Evolutionary conservation across 805 yeast species (phyloP), one percentile per base, ranked within the genome.

Genomic region (Ogataea angusta): DNA sequence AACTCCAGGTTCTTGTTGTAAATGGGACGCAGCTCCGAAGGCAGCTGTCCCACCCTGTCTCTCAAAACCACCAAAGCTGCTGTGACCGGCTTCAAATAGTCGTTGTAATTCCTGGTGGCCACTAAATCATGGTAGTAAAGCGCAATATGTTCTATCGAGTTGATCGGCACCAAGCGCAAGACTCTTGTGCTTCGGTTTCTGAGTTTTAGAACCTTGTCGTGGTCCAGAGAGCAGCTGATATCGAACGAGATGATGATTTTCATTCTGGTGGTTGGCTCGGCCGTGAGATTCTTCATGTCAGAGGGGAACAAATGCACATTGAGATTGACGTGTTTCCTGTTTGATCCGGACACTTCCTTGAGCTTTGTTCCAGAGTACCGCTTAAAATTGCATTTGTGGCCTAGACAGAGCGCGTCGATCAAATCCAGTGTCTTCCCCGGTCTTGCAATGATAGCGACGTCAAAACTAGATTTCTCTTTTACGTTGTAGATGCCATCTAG

Each of bases 91-190:
- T 78, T 82, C 31, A 88, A 66, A 49, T 76, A 76, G 17, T 70
- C 68, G 23, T 66, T 57, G 24, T 67, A 62, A 51, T 61, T 51
- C 64, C 66, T 54, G 14, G 53, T 46, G 26, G 51, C 46, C 10
- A 54, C 48, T 38, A 55, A 36, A 48, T 64, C 43, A 44, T 59
- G 56, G 67, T 79, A 74, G 52, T 72, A 66, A 43, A 73, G 54
- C 46, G 78, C 76, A 47, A 88, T 80, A 58, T 91, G 98, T 52
- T 91, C 96, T 18, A 87, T 78, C 3, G 95, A 82, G 53, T 86
- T 82, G 43, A 82, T 75, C 2, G 96, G 83, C 3, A 87, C 78
- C 17, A 91, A 66, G 26, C 91, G 66, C 18, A 91, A 55, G 4
- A 86, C 65, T 59, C 54, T 70, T 51, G 56, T 59, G 40, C 22